Evolutionary conservation across 306 rosid genomes (phyloP), one percentile per base, ranked within the genome.

Genomic region (Neltuma alba): DNA sequence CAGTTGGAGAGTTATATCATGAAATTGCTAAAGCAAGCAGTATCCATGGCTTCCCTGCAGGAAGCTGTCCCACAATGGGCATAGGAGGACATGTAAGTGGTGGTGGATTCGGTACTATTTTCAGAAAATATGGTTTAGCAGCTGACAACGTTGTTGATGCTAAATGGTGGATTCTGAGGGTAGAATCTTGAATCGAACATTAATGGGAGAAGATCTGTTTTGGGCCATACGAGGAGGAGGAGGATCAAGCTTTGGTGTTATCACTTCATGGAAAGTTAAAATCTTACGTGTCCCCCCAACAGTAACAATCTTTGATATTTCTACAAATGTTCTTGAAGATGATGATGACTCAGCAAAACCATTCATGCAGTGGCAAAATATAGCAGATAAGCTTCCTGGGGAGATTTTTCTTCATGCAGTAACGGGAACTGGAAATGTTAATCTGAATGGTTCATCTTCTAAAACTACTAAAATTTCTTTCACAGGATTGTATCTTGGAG

Each of bases 161-260:
- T 11, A n/a, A 3, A 76, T 84, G 0, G 34, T 84, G 4, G 84
- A 80, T 80, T 78, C 34, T 5, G 45, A 80, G 7, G 87, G 87
- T 12, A 84, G 16, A 16, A 27, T 80, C 1, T 30, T 80, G 45
- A 68, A 84, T 6, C 77, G 85, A 57, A 9, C 75, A 21, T 1
- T 15, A 5, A 84, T 80, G 87, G 87, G 85, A 0, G 87, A 80
- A 45, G 84, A 84, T 80, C 52, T 84, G 0, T 84, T 84, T 37
- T 84, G 87, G 87, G 85, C 87, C 20, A 57, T 84, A 54, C 74
- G 77, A 72, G 87, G 84, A 54, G 87, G 87, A 0, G 87, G 82
- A 65, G 87, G 87, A 3, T 60, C 80, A 36, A 84, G 80, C 70
- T 80, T 84, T 60, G 85, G 87, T 2, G 70, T 81, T 33, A 77